phyloP scores from a whole-genome alignment of 176 grass and related monocot species.

The Dendrocalamus sinicus region DNA sequence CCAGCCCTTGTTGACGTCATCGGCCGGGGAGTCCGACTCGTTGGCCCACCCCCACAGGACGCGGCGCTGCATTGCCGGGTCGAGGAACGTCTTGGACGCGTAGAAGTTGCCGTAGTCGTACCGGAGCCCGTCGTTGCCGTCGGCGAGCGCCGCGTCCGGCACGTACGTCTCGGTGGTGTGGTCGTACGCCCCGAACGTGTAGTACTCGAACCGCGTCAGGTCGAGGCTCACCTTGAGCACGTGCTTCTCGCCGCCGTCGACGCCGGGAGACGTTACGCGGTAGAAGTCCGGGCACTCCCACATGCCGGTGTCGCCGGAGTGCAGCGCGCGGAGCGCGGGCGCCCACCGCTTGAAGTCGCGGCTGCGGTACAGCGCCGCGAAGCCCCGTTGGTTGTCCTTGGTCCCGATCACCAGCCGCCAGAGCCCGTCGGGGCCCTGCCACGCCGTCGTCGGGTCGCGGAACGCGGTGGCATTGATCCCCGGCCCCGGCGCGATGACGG shows the following conservation, averaged over 20 bases:
- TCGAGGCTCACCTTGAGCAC: constrained; percentile 82
- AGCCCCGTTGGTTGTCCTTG: constrained; percentile 48
- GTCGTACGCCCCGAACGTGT: constrained; percentile 71
- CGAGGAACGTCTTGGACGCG: constrained; percentile 78
- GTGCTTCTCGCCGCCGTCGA: constrained; percentile 19
- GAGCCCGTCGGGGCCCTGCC: constrained; percentile 56
- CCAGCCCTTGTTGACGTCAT: constrained; percentile 64
- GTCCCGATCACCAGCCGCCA: constrained; percentile 60
- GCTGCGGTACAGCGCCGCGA: constrained; percentile 60
- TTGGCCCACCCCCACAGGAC: constrained; percentile 76
- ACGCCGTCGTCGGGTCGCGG: constrained; percentile 76
- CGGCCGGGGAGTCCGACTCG: constrained; percentile 59
- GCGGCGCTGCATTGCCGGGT: constrained; percentile 51
- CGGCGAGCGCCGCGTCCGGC: constrained; percentile 48
- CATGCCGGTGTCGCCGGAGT: constrained; percentile 69
- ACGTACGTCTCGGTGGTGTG: constrained; percentile 54
- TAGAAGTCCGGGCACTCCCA: constrained; percentile 95
- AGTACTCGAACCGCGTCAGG: constrained; percentile 59
- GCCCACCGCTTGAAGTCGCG: constrained; percentile 58
- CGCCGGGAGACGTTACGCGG: constrained; percentile 38
- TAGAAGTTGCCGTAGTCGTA: constrained; percentile 90
- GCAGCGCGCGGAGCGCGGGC: constrained; percentile 30
- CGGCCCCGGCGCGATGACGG: constrained; percentile 42
- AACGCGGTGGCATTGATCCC: constrained; percentile 60
- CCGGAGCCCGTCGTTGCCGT: constrained; percentile 53